Evolutionary conservation across 2,329 filamentous ascomycete genomes (phyloP), one percentile per base, ranked within the genome.

Genomic region (Fusarium concolor): DNA sequence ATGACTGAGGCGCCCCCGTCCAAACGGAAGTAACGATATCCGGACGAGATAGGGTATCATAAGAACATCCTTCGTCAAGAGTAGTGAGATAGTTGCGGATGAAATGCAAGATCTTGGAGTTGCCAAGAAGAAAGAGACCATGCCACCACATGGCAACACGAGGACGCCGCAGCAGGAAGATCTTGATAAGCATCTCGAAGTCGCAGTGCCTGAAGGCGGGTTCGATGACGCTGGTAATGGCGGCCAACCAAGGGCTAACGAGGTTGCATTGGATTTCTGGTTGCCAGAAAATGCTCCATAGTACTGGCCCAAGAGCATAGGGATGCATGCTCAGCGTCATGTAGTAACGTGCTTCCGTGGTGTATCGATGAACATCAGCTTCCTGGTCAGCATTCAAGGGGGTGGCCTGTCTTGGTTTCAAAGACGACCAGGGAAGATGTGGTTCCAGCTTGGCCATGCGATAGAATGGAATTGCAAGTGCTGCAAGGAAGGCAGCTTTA

Each of bases 281-380:
- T 43, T 75, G 72, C 75, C 75, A 76, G 28, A 76, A 76, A 28
- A 76, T 67, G 45, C 74, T 73, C 75, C 75, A 76, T n/a, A 76
- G 39, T 10, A 75, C 67, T 24, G 75, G 66, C 3, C 72, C 73
- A n/a, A 75, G 47, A 22, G 66, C 57, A 22, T 61, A 57, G 14
- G 68, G 71, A n/a, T 74, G 68, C 71, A 75, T 71, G 56, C 75
- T 76, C 35, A 76, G 66, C n/a, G 75, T 76, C 75, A 76, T 76
- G 60, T 76, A 71, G 51, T 76, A 76, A 29, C 52, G 69, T 22
- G 68, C 58, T 24, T 74, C 71, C 20, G 39, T 39, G 7, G 67
- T 61, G 12, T 74, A 74, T 17, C 57, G 55, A 38, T 56, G 68
- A 22, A 74, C 50, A 15, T 65, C 61, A 12, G 68, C 50, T 18